Conservation (phyloP, 2,329 filamentous ascomycete species). For the Arachnopeziza araneosa region DNA sequence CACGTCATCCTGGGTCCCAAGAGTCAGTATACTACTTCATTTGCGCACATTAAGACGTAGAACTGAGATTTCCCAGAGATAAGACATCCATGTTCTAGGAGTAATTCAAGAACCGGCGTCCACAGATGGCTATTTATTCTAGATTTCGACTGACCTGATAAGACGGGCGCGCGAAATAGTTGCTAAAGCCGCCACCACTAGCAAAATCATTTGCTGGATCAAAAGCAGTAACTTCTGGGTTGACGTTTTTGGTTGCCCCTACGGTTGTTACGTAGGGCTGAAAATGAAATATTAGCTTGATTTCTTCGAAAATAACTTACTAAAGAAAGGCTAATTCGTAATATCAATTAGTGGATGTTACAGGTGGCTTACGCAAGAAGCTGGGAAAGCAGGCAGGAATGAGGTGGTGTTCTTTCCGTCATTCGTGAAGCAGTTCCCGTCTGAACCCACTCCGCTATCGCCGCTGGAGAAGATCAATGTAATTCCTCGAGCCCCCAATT, state of each 20-base stretch:
- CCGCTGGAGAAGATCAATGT: constrained; percentile 47
- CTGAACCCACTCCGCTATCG: constrained; percentile 42
- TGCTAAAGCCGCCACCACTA: constrained; percentile 44
- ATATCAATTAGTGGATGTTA: not conserved
- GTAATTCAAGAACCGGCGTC: too few species aligned
- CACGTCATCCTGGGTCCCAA: constrained; percentile 11
- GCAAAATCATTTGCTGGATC: constrained; percentile 26
- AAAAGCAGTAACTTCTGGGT: constrained; percentile 26
- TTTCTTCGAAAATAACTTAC: not conserved
- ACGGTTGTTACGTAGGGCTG: constrained; percentile 25
- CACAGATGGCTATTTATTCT: too few species aligned
- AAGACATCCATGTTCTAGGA: too few species aligned
- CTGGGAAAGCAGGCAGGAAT: constrained; percentile 52
- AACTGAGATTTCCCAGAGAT: too few species aligned
- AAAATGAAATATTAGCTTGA: constrained; percentile 23
- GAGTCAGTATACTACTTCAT: too few species aligned
- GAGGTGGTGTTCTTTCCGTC: constrained; percentile 49
- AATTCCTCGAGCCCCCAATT: constrained; percentile 49
- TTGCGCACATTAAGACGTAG: too few species aligned
- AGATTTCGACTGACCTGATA: constrained; percentile 37
- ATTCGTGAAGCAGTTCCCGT: constrained; percentile 42
- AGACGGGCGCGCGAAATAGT: constrained; percentile 40
- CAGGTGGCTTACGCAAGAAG: constrained; percentile 17
- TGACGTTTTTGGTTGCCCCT: constrained; percentile 17
- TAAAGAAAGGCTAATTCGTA: not conserved